A percentile compares a stretch with the other conserved stretches of the same genome.
Conservation (phyloP, 306 rosid genomes). For the Cucumis cinereus region DNA sequence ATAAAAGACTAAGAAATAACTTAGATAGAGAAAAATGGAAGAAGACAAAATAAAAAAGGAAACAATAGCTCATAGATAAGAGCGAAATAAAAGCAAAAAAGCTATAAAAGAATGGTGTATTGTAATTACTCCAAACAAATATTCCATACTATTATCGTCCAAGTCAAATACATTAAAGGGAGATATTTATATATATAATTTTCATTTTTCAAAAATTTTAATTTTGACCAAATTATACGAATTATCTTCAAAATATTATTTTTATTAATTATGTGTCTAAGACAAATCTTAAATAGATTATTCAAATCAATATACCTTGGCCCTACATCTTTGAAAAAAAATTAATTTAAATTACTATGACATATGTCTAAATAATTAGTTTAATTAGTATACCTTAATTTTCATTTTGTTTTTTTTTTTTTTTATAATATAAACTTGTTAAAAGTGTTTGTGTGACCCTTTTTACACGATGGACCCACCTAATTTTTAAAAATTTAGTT, state of each 20-base stretch:
- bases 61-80: background rate
- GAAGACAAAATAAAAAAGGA: no score
- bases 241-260: no score
- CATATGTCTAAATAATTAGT: background rate
- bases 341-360: background rate
- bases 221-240: background rate
- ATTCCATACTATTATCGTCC: background rate
- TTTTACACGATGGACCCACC: no score
- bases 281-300: background rate
- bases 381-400: background rate
- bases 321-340: background rate
- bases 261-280: no score
- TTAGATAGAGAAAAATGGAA: background rate
- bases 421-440: no score
- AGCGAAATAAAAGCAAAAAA: background rate
- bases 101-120: background rate
- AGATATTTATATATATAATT: background rate
- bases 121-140: background rate
- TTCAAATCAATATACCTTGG: no score
- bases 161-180: background rate
- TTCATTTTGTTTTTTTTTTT: no score
- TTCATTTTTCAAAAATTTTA: background rate
- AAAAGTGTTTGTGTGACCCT: no score
- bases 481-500: no score
- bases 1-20: background rate